These are phyloP conservation scores for Calocybe cyanea DNA, from an alignment of 768 basidiomycete species.

Conservation along the genomic window DNA sequence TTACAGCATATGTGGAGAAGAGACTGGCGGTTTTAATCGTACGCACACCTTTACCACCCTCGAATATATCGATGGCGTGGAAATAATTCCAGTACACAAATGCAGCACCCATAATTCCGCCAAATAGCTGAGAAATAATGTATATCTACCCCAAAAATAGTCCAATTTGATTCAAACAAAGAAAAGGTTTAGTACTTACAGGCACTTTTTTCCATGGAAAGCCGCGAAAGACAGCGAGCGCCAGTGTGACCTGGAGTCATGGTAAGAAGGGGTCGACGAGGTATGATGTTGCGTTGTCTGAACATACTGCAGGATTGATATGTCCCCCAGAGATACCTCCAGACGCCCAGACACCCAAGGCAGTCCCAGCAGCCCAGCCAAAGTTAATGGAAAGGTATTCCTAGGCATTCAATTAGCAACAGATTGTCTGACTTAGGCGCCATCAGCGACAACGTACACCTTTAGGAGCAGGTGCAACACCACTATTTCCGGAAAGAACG, in stretches of 20 bases:
- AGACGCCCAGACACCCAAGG: slow-evolving; percentile 66
- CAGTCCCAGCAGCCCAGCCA: slow-evolving; percentile 57
- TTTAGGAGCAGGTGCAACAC: slow-evolving; percentile 43
- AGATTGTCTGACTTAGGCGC: neutral
- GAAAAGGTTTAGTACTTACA: slow-evolving; percentile 17
- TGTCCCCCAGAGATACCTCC: slow-evolving; percentile 72
- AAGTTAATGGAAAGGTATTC: slow-evolving; percentile 45
- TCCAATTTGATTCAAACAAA: neutral
- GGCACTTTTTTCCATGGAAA: slow-evolving; percentile 86
- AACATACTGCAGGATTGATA: slow-evolving; percentile 64
- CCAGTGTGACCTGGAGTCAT: slow-evolving; percentile 55
- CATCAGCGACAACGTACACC: slow-evolving; percentile 43
- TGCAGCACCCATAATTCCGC: slow-evolving; percentile 57
- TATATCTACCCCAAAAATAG: slow-evolving; percentile 31
- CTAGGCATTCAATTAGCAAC: slow-evolving; percentile 23
- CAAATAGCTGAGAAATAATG: slow-evolving; percentile 61
- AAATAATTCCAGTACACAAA: slow-evolving; percentile 66
- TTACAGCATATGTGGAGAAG: slow-evolving; percentile 59
- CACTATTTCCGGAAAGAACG: slow-evolving; percentile 41
- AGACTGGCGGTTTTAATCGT: slow-evolving; percentile 54
- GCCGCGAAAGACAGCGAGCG: slow-evolving; percentile 61
- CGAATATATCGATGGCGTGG: slow-evolving; percentile 63
- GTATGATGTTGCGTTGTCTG: neutral
- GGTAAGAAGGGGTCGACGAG: slow-evolving; percentile 2
- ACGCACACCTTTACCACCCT: slow-evolving; percentile 52